Evolutionary conservation across 2,329 filamentous ascomycete species (phyloP), one percentile per base, ranked within the genome.

Genomic region (Hymenoscyphus albidus): DNA sequence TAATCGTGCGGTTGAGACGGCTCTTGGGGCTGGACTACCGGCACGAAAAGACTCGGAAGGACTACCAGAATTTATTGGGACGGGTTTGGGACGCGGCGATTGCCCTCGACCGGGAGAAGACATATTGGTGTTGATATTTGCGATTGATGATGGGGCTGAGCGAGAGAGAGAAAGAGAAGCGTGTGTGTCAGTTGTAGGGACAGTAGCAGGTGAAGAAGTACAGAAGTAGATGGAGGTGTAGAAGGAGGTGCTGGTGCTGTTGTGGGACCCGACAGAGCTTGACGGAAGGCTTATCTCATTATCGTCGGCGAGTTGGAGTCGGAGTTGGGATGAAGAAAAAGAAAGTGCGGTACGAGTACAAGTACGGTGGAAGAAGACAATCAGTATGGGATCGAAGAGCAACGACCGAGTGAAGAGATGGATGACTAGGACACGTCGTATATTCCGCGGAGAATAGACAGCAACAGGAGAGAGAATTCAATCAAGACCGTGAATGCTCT

Each of bases 1-100:
- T 62, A 89, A 80, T 68, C 86, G 82, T 64, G 86, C 86, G 61
- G 83, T 89, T 58, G 83, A 79, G 67, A 86, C 81, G 61, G 83
- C 84, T 75, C 86, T 83, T 55, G 84, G 84, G 32, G 83, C 73
- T 9, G 85, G 85, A 59, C 81, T 80, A 64, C 81, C 69, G 5
- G 67, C 62, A 13, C 73, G 68, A 27, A 78, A 75, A 13, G 83
- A 81, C 48, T 77, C 75, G 5, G 82, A 80, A 38, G 84, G 85
- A 1, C 31, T 35, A n/a, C 31, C 27, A 35, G 81, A 80, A 3
- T 82, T 78, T 64, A 80, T 75, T 62, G 78, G 70, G 67, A 78
- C 73, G 66, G 76, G 74, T 69, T 77, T 68, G 74, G 79, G 73
- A 68, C 71, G 66, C 67, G 72, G 68, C 48, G 72, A 72, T n/a